phyloP scores from a whole-genome alignment of 1,139 yeast genomes.

The Suhomyces terraborum region DNA sequence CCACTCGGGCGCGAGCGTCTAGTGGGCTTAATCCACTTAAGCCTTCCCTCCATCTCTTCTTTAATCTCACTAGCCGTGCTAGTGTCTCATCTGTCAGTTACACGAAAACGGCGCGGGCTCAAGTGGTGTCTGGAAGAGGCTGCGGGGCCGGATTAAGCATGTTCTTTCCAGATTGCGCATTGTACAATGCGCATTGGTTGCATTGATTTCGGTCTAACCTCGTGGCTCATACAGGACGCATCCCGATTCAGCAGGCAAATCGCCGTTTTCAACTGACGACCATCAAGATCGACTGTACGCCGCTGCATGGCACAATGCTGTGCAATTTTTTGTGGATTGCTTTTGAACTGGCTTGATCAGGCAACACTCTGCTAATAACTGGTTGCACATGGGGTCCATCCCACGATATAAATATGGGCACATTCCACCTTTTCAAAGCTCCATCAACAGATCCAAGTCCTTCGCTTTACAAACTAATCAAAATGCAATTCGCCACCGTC shows the following conservation, averaged over 20 bases:
- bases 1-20: too few species aligned
- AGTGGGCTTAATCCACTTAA: too few species aligned
- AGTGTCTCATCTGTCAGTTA: background rate
- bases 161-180: background rate
- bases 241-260: background rate
- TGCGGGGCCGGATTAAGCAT: background rate
- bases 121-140: background rate
- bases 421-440: slow-evolving; percentile 9
- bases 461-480: slow-evolving; percentile 27
- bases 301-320: background rate
- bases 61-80: background rate
- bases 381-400: background rate
- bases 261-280: slow-evolving; percentile 1
- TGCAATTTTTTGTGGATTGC: slow-evolving; percentile 2
- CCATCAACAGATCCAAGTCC: slow-evolving; percentile 21
- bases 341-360: background rate
- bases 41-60: too few species aligned
- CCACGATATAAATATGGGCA: slow-evolving; percentile 9
- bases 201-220: background rate
- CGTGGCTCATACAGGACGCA: background rate
- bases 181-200: background rate
- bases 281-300: background rate
- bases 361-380: background rate
- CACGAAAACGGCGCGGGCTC: background rate
- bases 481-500: slow-evolving; percentile 30